These are phyloP conservation scores for Dothideomycetes sp. DNA, from an alignment of 2,329 filamentous ascomycete genomes.

Conservation along the genomic window DNA sequence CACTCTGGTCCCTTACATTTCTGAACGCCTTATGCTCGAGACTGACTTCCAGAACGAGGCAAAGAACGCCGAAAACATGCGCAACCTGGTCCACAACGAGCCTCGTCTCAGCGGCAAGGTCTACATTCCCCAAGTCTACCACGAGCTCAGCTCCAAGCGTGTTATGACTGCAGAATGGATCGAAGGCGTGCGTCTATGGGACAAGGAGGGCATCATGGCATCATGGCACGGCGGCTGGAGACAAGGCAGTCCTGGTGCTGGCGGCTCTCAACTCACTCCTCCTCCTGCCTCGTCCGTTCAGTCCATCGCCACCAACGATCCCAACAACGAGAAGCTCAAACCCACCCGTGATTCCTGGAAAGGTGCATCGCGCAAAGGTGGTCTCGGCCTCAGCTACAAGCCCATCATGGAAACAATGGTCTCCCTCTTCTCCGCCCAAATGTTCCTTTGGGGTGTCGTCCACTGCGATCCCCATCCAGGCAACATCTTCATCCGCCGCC, in stretches of 20 bases:
- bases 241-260: conserved; percentile 67
- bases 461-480: conserved; percentile 97
- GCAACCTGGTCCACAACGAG: conserved; percentile 63
- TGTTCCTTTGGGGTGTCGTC: conserved; percentile 92
- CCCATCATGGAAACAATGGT: conserved; percentile 96
- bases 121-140: conserved; percentile 78
- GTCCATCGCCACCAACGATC: conserved; percentile 34
- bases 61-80: conserved; percentile 78
- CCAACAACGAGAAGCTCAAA: conserved; percentile 57
- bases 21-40: conserved; percentile 82
- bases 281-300: conserved; percentile 32
- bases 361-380: conserved; percentile 62
- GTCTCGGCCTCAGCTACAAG: conserved; percentile 70
- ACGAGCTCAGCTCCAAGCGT: conserved; percentile 70
- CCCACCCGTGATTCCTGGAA: conserved; percentile 73
- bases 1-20: conserved; percentile 82
- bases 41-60: conserved; percentile 94
- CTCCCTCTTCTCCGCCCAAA: conserved; percentile 92
- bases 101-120: conserved; percentile 68
- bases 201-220: conserved; percentile 69
- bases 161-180: conserved; percentile 97
- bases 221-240: conserved; percentile 72
- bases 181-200: conserved; percentile 86
- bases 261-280: conserved; percentile 52
- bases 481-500: conserved; percentile 88